Evolutionary conservation across 306 rosid species (phyloP).

Genomic region (Cyclanthera cordifolia): DNA sequence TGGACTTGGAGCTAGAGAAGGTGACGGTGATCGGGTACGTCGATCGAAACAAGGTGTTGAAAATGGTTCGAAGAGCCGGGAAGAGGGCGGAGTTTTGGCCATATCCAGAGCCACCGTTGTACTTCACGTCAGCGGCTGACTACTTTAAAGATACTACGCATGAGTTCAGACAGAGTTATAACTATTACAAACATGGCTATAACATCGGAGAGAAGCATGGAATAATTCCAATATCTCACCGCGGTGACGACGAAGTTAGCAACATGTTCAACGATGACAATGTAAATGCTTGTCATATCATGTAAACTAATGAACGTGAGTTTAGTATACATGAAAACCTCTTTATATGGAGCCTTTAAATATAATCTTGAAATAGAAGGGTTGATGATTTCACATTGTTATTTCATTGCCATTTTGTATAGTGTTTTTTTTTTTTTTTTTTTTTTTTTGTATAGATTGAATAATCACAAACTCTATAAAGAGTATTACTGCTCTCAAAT

Average conservation of each 20-base stretch:
- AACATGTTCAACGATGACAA: slow-evolving; percentile 94
- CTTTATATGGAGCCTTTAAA: not conserved
- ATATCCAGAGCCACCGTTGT: slow-evolving; percentile 61
- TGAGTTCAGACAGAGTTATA: slow-evolving; percentile 76
- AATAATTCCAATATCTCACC: slow-evolving; percentile 42
- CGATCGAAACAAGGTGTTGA: slow-evolving; percentile 73
- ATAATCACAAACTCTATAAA: too few species aligned
- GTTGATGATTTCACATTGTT: too few species aligned
- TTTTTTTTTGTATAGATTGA: too few species aligned
- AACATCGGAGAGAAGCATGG: slow-evolving; percentile 72
- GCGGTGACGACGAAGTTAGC: slow-evolving; percentile 86
- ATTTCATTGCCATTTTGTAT: too few species aligned
- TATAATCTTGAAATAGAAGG: too few species aligned
- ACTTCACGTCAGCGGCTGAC: slow-evolving; percentile 53
- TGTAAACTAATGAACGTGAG: slow-evolving; percentile 25
- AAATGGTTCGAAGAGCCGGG: slow-evolving; percentile 74
- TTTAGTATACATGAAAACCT: not conserved
- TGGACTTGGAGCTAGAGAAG: slow-evolving; percentile 50
- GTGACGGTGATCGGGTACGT: slow-evolving; percentile 66
- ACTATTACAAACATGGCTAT: slow-evolving; percentile 83
- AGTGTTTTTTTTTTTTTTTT: too few species aligned
- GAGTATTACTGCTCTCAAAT: too few species aligned
- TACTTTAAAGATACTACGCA: slow-evolving; percentile 59
- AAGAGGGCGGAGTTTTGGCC: slow-evolving; percentile 93
- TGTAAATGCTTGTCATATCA: slow-evolving; percentile 69